Percentiles rank a stretch among this genome's conserved stretches.
These are phyloP conservation scores for Sclerotinia spermophila DNA, from an alignment of 2,329 filamentous ascomycete species.

Conservation along the genomic window DNA sequence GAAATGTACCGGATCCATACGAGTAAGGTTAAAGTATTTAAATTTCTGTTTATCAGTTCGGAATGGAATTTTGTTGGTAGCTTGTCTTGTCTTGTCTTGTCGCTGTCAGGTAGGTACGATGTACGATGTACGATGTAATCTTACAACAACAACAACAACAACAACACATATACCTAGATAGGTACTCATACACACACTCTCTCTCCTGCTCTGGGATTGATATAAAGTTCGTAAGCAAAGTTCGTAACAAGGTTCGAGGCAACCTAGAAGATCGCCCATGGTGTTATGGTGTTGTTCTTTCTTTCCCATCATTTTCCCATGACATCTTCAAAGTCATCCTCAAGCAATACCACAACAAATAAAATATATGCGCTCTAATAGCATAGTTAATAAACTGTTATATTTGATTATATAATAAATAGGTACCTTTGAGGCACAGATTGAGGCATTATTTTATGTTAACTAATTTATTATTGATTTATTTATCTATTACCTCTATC, in stretches of 20 bases:
- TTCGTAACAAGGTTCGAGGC: background rate
- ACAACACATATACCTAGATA: background rate
- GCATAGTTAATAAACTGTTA: background rate
- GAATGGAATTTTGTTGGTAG: background rate
- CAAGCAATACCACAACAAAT: background rate
- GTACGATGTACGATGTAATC: too few species aligned
- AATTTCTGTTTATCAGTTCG: background rate
- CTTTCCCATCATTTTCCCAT: background rate
- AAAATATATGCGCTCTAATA: too few species aligned
- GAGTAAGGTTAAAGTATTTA: too few species aligned
- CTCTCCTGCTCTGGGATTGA: too few species aligned
- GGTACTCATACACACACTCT: too few species aligned
- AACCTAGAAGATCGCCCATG: background rate
- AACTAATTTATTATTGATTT: too few species aligned
- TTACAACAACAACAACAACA: too few species aligned
- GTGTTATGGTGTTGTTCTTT: background rate
- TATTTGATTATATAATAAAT: too few species aligned
- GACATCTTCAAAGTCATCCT: background rate
- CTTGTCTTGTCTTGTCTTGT: too few species aligned
- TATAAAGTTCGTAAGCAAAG: background rate
- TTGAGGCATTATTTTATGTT: too few species aligned
- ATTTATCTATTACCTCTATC: too few species aligned
- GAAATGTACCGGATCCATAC: background rate
- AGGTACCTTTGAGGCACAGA: background rate
- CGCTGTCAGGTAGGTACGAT: background rate